Evolutionary conservation across 768 basidiomycete genomes (phyloP).

Genomic region (Rhodotorula toruloides): DNA sequence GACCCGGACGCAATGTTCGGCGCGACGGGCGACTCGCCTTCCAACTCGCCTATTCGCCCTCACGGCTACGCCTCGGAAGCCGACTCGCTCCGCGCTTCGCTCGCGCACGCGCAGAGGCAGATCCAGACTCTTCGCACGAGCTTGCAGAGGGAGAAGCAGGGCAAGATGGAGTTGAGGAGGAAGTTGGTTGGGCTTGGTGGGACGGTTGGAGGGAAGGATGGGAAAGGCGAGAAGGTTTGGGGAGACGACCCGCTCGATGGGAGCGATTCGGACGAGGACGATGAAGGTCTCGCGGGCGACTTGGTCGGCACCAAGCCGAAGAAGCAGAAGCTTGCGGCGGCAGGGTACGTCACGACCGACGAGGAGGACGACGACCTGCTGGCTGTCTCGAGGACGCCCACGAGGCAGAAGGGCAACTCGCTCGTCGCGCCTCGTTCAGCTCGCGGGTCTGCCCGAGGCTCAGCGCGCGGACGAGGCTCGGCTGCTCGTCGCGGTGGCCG

Average conservation of each 20-base stretch:
- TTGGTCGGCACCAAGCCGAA: too few species aligned
- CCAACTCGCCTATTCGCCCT: constrained; percentile 51
- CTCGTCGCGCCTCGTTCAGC: constrained; percentile 4
- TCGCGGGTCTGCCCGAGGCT: constrained; percentile 10
- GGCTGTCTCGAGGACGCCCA: constrained; percentile 2
- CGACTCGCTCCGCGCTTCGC: constrained; percentile 69
- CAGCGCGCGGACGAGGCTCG: constrained; percentile 12
- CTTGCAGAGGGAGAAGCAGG: constrained; percentile 74
- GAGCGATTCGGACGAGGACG: constrained; percentile 50
- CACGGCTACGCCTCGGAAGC: constrained; percentile 66
- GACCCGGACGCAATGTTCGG: constrained; percentile 21
- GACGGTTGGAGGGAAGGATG: constrained; percentile 49
- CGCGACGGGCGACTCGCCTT: constrained; percentile 38
- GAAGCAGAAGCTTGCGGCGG: too few species aligned
- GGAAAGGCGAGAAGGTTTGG: constrained; percentile 47
- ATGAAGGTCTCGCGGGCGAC: constrained; percentile 42
- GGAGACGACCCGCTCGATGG: constrained; percentile 37
- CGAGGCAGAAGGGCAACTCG: neutral
- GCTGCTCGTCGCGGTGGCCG: constrained; percentile 14
- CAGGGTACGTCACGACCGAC: neutral
- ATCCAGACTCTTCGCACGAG: constrained; percentile 74
- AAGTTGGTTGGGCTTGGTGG: constrained; percentile 50
- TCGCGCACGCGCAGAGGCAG: constrained; percentile 81
- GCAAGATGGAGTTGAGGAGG: constrained; percentile 62
- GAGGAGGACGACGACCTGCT: constrained; percentile 9